phyloP scores from a whole-genome alignment of 106 monocot species.

The Acorus gramineus region DNA sequence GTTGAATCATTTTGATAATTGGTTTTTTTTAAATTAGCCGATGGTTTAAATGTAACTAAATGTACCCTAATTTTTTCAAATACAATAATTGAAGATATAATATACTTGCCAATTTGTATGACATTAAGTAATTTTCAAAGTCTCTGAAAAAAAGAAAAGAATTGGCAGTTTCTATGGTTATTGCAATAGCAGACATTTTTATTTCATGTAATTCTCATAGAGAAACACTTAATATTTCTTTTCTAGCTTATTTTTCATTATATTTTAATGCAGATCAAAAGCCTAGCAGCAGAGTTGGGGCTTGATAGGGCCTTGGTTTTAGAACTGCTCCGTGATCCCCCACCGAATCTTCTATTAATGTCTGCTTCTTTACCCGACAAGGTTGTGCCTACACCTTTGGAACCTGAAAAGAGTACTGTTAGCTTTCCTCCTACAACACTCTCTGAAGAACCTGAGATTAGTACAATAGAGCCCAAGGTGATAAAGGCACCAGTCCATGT shows the following conservation, averaged over 20 bases:
- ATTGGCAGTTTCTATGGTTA: no score
- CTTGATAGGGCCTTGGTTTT: slow-evolving; percentile 76
- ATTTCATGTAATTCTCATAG: not conserved
- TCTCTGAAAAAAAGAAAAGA: no score
- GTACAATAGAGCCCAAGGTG: slow-evolving; percentile 8
- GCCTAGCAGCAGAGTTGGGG: slow-evolving; percentile 75
- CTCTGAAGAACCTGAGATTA: slow-evolving; percentile 10
- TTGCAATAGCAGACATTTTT: not conserved
- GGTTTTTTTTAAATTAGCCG: no score
- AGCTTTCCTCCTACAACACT: slow-evolving; percentile 10
- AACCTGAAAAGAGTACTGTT: slow-evolving; percentile 14
- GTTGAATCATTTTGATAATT: no score
- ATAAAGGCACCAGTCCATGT: slow-evolving; percentile 45
- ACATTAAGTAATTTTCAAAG: no score
- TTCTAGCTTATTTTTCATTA: not conserved
- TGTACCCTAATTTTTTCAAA: no score
- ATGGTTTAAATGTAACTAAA: no score
- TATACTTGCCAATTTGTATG: no score
- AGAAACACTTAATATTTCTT: not conserved
- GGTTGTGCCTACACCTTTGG: slow-evolving; percentile 12
- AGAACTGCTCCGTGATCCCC: slow-evolving; percentile 84
- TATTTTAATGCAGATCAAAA: slow-evolving; percentile 56
- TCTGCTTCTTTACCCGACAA: slow-evolving; percentile 67
- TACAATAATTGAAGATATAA: no score
- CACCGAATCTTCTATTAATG: slow-evolving; percentile 75